Base-by-base conservation (phyloP, 352 stramenopile genomes). In the Phytophthora citricola region DNA sequence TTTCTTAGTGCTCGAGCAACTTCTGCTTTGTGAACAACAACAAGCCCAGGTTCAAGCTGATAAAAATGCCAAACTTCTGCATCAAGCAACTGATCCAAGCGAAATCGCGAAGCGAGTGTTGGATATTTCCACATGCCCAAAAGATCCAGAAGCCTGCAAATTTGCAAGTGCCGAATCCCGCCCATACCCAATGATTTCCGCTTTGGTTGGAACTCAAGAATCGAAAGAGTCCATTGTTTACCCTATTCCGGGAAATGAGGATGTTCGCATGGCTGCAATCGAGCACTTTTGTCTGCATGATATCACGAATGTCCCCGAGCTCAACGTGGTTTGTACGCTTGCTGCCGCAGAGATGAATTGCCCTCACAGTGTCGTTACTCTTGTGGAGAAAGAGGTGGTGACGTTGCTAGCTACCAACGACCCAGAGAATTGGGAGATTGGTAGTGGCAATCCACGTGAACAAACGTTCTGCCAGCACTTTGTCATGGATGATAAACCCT, bases 381-480 rank as follows among this genome's bases (percentile, higher is more conserved):
- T 82, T 0, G 69, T 79, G 20, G 68, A 77, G 34, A 39, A 45
- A 2, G 60, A 79, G 6, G 54, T 63, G 10, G 66, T 77, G 56
- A 70, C 60, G 11, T 38, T 80, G 17, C 20, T 81, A 9, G 64
- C 73, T 2, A 71, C 69, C 15, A 81, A 78, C 39, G 43, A 43
- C 5, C 66, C 66, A 0, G 53, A 65, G 6, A 66, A 69, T 20
- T 76, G 69, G 67, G 59, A 75, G 15, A 11, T 79, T 40, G 71
- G 71, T 1, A 73, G 56, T 39, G 54, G 66, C 0, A 75, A 73
- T 12, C 63, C 63, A 4, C 63, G 75, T 0, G 63, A 76, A n/a
- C 63, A 83, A 63, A 76, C 69, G 0, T 79, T 83, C 38, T 83
- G 75, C 45, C 62, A 75, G 46, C 75, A 83, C 34, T 76, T 78